Base-by-base conservation (phyloP, 192 early-diverging fungal species). In the Linnemannia exigua region DNA sequence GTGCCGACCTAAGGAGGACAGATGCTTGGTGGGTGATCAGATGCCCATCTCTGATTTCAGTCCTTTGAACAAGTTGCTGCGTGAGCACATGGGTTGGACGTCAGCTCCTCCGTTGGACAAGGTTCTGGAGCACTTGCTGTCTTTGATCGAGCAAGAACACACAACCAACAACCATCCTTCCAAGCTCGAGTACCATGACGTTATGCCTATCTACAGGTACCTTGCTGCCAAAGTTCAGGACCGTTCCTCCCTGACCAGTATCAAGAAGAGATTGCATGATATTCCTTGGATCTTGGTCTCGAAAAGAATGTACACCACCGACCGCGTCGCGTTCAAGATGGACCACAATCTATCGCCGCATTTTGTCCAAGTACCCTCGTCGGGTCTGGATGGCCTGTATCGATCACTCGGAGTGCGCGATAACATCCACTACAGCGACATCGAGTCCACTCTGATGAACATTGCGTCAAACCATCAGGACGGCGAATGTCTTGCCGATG, bases 91-190 rank as follows among this genome's bases (percentile, higher is more conserved):
- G 35, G 80, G 78, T 0, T 82, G 80, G 80, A 66, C 46, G 33
- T 11, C 22, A 1, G 22, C 58, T 12, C 80, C 80, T 6, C 67
- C 79, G 1, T 20, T 80, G 37, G 79, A 69, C 12, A 80, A 75
- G 46, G 67, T 82, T 33, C 33, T 80, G 20, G 67, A 47, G 1
- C 80, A 72, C 14, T 52, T 80, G n/a, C n/a, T n/a, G 12, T 54
- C 33, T 31, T 17, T 22, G 5, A 20, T 46, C 22, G 66, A 58
- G 33, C 44, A 35, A 61, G 54, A 22, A 2, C 5, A 9, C 9
- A 44, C 3, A 44, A 44, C 54, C 54, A 41, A 0, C 38, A 2
- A 3, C 33, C n/a, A 37, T 9, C 1, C 20, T 28, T 31, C 52
- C 25, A 20, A 44, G 28, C 44, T n/a, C 4, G 5, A 15, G 41